A percentile compares a stretch with the other conserved stretches of the same genome.
Conservation (phyloP, 257 asterid species). For the Solanum piurae region DNA sequence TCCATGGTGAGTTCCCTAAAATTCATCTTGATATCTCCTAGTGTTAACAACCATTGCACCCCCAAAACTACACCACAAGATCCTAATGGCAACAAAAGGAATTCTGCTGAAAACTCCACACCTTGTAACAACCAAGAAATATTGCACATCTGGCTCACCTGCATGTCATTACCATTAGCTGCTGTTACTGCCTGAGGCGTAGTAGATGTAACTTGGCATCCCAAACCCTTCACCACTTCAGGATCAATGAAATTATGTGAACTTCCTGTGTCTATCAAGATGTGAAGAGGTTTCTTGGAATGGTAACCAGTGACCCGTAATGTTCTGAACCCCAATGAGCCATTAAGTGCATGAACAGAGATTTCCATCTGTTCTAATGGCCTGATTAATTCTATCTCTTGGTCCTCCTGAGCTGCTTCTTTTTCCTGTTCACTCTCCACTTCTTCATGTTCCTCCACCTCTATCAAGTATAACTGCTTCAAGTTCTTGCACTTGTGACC, state of each 20-base stretch:
- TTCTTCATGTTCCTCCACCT: background rate
- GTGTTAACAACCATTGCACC: background rate
- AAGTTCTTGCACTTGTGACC: background rate
- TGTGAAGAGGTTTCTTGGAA: background rate
- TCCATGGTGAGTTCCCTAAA: background rate
- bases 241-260: background rate
- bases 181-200: background rate
- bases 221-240: background rate
- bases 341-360: background rate
- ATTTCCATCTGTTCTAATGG: background rate
- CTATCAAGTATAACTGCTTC: background rate
- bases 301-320: background rate
- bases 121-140: background rate
- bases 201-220: background rate
- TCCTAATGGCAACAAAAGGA: background rate
- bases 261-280: background rate
- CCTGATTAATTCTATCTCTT: background rate
- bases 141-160: background rate
- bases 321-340: background rate
- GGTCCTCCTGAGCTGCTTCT: accelerated
- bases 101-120: background rate
- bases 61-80: background rate
- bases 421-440: too few relatives aligned
- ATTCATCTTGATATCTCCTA: background rate
- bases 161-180: background rate